These are phyloP conservation scores for Exophiala sideris DNA, from an alignment of 2,329 filamentous ascomycete species.

Conservation along the genomic window DNA sequence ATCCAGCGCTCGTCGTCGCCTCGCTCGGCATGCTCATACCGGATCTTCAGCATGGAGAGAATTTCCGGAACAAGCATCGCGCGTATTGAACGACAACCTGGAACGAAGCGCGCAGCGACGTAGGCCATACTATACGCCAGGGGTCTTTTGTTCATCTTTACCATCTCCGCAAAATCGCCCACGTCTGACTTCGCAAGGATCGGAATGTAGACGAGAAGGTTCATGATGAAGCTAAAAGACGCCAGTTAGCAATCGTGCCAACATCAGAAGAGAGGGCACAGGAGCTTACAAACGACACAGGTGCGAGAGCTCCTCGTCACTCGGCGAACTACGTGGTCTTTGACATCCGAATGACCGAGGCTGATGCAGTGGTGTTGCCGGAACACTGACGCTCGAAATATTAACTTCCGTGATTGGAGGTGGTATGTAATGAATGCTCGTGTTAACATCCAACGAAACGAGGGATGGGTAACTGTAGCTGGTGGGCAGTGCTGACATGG, in stretches of 20 bases:
- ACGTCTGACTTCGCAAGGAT: slow-evolving; percentile 5
- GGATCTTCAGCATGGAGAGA: slow-evolving; percentile 4
- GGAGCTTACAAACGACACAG: slow-evolving; percentile 5
- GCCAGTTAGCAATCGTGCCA: neutral
- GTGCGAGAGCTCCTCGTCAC: slow-evolving; percentile 5
- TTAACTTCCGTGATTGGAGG: neutral
- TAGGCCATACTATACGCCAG: slow-evolving; percentile 9
- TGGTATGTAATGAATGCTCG: neutral
- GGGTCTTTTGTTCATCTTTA: slow-evolving; percentile 4
- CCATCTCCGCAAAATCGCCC: slow-evolving; percentile 3
- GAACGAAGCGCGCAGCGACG: slow-evolving; percentile 8
- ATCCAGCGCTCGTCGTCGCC: slow-evolving; percentile 5
- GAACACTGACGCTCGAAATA: slow-evolving; percentile 4
- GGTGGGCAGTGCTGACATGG: neutral
- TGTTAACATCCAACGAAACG: neutral
- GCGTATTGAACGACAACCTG: slow-evolving; percentile 5
- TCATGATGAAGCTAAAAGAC: slow-evolving; percentile 2
- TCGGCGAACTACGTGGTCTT: neutral
- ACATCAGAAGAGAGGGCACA: neutral
- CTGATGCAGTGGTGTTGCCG: neutral
- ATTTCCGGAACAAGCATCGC: slow-evolving; percentile 6
- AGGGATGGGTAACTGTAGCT: slow-evolving; percentile 1
- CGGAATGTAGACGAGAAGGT: slow-evolving; percentile 6
- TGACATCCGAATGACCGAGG: neutral
- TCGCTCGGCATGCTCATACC: neutral